These are phyloP conservation scores for Aureobasidium sp. DNA, from an alignment of 2,329 filamentous ascomycete species.

Conservation along the genomic window DNA sequence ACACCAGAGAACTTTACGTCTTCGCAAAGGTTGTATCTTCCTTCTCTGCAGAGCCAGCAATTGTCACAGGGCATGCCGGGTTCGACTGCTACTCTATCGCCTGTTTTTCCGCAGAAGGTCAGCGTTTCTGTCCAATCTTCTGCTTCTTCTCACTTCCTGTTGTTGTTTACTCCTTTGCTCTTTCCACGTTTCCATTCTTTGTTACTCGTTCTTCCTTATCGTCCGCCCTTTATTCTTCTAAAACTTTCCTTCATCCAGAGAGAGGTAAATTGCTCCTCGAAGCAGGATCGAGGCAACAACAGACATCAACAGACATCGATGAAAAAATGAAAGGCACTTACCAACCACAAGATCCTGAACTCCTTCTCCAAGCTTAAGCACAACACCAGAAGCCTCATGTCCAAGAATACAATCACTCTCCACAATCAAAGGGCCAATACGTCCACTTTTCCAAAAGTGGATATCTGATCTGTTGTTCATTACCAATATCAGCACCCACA, in stretches of 20 bases:
- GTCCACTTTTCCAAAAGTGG: slow-evolving; percentile 59
- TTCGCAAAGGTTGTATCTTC: slow-evolving; percentile 82
- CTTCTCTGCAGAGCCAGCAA: slow-evolving; percentile 60
- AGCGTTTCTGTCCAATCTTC: not conserved
- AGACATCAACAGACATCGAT: no score
- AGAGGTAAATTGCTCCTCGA: no score
- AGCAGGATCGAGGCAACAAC: not conserved
- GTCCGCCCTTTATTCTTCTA: not conserved
- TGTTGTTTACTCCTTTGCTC: not conserved
- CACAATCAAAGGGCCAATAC: slow-evolving; percentile 53
- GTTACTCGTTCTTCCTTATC: not conserved
- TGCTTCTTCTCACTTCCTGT: not conserved
- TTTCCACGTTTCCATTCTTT: not conserved
- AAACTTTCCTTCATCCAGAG: not conserved
- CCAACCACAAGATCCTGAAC: slow-evolving; percentile 44
- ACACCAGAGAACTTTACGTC: slow-evolving; percentile 86
- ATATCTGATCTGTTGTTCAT: slow-evolving; percentile 47
- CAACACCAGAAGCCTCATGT: slow-evolving; percentile 55
- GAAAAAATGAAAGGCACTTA: slow-evolving; percentile 15
- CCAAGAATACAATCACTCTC: slow-evolving; percentile 57
- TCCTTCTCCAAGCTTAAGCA: slow-evolving; percentile 48
- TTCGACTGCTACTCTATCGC: slow-evolving; percentile 59
- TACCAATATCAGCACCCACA: not conserved
- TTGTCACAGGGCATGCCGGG: slow-evolving; percentile 56
- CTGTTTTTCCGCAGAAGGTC: slow-evolving; percentile 20